These are phyloP conservation scores for Alternaria conjuncta DNA, from an alignment of 2,329 filamentous ascomycete genomes.

Conservation along the genomic window DNA sequence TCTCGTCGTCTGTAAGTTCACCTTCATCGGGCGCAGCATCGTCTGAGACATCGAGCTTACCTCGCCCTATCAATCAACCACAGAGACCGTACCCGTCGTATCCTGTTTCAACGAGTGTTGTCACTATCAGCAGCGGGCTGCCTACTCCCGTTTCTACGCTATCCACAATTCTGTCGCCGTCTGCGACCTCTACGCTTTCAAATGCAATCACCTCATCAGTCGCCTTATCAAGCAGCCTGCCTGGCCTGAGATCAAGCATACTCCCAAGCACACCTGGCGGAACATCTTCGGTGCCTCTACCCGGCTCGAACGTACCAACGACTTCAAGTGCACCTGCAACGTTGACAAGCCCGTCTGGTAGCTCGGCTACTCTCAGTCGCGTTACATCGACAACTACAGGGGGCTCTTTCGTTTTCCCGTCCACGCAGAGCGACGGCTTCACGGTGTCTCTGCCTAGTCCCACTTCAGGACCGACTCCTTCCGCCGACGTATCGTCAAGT, in stretches of 20 bases:
- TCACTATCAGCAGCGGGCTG: neutral
- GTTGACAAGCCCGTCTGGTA: neutral
- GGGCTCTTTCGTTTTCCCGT: neutral
- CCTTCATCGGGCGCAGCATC: neutral
- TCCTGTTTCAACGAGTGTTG: neutral
- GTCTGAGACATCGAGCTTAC: neutral
- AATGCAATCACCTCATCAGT: neutral
- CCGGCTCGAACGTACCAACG: neutral
- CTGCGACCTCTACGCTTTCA: neutral
- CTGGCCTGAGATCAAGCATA: neutral
- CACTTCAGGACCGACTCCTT: neutral
- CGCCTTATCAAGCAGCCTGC: neutral
- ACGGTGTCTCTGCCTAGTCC: neutral
- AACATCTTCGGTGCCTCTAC: neutral
- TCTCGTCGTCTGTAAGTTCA: neutral
- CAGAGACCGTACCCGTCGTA: conserved; percentile 11
- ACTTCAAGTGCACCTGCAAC: neutral
- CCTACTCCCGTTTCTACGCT: neutral
- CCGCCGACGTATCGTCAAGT: neutral
- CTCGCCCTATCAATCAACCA: conserved; percentile 4
- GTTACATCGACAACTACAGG: neutral
- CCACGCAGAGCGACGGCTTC: neutral
- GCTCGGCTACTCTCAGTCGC: neutral
- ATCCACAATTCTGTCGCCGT: neutral
- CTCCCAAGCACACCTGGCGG: neutral